Base-by-base conservation (phyloP, 2,329 filamentous ascomycete genomes). In the Rutstroemia sp. region DNA sequence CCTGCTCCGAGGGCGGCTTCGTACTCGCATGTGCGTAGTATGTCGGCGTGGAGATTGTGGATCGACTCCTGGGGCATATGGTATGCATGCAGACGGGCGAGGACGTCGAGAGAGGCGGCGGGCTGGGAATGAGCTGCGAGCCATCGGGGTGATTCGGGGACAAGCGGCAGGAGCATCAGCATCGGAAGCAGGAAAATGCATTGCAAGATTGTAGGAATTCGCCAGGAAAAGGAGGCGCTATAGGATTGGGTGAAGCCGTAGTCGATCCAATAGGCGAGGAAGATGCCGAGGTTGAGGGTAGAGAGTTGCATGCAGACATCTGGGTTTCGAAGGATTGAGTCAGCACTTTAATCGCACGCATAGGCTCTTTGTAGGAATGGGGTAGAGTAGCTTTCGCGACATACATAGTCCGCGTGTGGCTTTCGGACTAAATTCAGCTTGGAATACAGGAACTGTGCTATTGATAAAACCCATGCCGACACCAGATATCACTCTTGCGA, bases 201-300 rank as follows among this genome's bases (percentile, higher is more conserved):
- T 55, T 55, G 78, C 58, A 81, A 76, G 3, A 76, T 77, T n/a
- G 83, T 71, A 1, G 83, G 83, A 64, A 85, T 82, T 3, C 82
- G 74, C 83, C 82, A 81, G 0, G 75, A 68, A 39, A 76, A 72
- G n/a, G 49, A 73, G 68, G 2, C 67, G 74, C 7, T 57, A 36
- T 75, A 73, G 57, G 78, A 79, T 12, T 78, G 80, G 4, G 76
- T 78, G 58, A 81, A 72, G 25, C 77, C 81, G 36, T 80, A 76
- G 61, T 83, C 80, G 57, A 84, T 74, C 81, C 81, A 84, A 68
- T 83, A 83, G 0, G 76, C 79, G 34, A 83, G 73, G 67, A 78
- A 79, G 68, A 82, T 78, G 30, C 80, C 80, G 25, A 83, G 4
- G 75, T 76, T 78, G 17, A 78, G 70, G 1, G 75, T 76, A 0